These are phyloP conservation scores for Fusarium subglutinans DNA, from an alignment of 2,329 filamentous ascomycete species.

Conservation along the genomic window DNA sequence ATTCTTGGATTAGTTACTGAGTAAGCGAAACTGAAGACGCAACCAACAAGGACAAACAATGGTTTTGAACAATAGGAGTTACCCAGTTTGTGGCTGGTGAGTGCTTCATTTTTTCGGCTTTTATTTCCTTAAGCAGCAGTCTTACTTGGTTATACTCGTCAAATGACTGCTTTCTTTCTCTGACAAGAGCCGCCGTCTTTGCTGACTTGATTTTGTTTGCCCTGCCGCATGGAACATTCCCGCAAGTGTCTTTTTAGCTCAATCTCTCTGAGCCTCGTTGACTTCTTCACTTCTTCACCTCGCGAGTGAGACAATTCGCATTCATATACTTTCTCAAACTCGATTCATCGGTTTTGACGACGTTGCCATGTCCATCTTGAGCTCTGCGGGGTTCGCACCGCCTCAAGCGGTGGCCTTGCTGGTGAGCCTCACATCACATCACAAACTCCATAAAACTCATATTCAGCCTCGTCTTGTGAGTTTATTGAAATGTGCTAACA, in stretches of 20 bases:
- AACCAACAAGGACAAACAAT: slow-evolving; percentile 21
- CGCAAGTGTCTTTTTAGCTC: slow-evolving; percentile 5
- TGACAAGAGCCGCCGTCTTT: slow-evolving; percentile 11
- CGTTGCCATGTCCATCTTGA: slow-evolving; percentile 9
- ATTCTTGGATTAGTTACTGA: slow-evolving; percentile 6
- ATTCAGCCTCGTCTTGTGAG: neutral
- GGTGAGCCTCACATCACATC: slow-evolving; percentile 29
- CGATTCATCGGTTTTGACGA: neutral
- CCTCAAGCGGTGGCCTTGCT: slow-evolving; percentile 37
- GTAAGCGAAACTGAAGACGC: slow-evolving; percentile 3
- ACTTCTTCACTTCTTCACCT: neutral
- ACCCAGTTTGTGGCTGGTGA: slow-evolving; percentile 25
- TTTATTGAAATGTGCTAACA: slow-evolving; percentile 3
- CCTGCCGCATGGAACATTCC: slow-evolving; percentile 23
- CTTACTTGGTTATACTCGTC: neutral
- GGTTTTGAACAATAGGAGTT: slow-evolving; percentile 15
- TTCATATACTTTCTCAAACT: neutral
- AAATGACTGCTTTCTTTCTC: slow-evolving; percentile 2
- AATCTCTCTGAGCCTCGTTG: neutral
- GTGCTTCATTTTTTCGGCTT: slow-evolving; percentile 7
- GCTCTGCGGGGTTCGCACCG: slow-evolving; percentile 30
- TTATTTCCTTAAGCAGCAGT: neutral
- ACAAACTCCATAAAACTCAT: neutral
- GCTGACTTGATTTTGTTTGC: slow-evolving; percentile 11
- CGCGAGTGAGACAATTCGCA: neutral